Base-by-base conservation (phyloP, 2,329 filamentous ascomycete species). In the Neonectria coccinea region DNA sequence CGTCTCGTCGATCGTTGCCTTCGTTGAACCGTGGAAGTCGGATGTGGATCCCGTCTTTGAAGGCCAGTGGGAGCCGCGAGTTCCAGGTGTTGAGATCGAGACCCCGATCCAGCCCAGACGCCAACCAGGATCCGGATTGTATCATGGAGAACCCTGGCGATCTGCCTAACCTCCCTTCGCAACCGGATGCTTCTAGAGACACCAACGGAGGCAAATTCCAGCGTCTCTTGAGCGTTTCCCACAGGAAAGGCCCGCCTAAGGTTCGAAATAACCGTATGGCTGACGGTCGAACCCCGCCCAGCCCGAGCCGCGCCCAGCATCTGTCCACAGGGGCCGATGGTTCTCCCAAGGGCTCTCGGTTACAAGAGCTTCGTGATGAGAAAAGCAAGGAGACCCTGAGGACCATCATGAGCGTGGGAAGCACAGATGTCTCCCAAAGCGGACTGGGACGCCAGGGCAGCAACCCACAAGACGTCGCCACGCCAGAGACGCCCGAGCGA, bases 391-490 rank as follows among this genome's bases (percentile, higher is more conserved):
- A 85, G 27, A 84, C 82, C 0, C 71, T 85, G 27, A 82, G 82
- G 56, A 85, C 83, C 1, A 85, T 86, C 18, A 70, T 85, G 56
- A 85, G 84, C 63, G 83, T 85, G 9, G 83, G 81, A 6, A 85
- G 83, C 53, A 73, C 81, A 18, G 82, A 84, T 50, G 65, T 67
- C 3, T 56, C 71, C 16, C 56, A 56, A 33, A 56, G 29, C 1
- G 58, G 48, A 27, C 51, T 59, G 33, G 67, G 45, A 25, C 62
- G 63, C n/a, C 59, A 56, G 20, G 29, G 42, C 42, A 56, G 39
- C 52, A 56, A 18, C 12, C 44, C 47, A 14, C 51, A 51, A n/a
- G 55, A 56, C 11, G 8, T 16, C 16, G 4, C 16, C 18, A 56
- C 48, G 20, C 27, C 54, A 11, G 50, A 20, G 18, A 41, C 41